Evolutionary conservation across 2,329 filamentous ascomycete genomes (phyloP), one percentile per base, ranked within the genome.

Genomic region (Phaeophleospora eucalypticola): DNA sequence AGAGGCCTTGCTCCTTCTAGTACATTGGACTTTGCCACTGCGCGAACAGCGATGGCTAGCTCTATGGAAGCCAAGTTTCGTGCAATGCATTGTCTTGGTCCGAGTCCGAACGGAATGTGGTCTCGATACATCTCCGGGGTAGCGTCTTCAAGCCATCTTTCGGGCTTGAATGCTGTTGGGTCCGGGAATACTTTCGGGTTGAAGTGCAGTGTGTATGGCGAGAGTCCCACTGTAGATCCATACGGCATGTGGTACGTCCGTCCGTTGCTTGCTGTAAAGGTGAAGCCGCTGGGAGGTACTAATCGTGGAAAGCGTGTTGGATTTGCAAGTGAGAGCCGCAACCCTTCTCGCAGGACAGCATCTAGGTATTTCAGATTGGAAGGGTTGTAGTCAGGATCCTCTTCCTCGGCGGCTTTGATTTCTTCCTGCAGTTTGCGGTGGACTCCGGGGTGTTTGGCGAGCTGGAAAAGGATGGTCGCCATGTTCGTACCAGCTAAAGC

Each of bases 261-360:
- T 1, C 41, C 45, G 36, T 47, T 44, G 6, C 39, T 38, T 3
- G 56, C 41, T 12, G 49, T 73, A 48, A 68, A 64, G 27, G 48
- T 59, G 32, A 55, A 59, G 4, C 72, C 71, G 17, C 60, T 60
- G 0, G 58, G 45, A 1, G 75, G 73, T 1, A 78, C 74, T 4
- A 71, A 59, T 6, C 74, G 72, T 1, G 75, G 73, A 4, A 79
- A 64, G 1, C 74, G 68, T 8, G 69, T 74, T 0, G 76, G 75
- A 41, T 78, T 79, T 0, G 76, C 73, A 68, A 75, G 69, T 48
- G 69, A 71, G 38, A 80, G 60, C 10, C 77, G 68, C 1, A 79
- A 67, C 1, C 67, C 70, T 67, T 79, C 77, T 42, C 69, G 72
- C 33, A 79, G 59, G 2, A 77, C 72, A 0, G 67, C 74, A 14